These are phyloP conservation scores for Geotrichum restrictum DNA, from an alignment of 1,139 yeast species.

Conservation along the genomic window DNA sequence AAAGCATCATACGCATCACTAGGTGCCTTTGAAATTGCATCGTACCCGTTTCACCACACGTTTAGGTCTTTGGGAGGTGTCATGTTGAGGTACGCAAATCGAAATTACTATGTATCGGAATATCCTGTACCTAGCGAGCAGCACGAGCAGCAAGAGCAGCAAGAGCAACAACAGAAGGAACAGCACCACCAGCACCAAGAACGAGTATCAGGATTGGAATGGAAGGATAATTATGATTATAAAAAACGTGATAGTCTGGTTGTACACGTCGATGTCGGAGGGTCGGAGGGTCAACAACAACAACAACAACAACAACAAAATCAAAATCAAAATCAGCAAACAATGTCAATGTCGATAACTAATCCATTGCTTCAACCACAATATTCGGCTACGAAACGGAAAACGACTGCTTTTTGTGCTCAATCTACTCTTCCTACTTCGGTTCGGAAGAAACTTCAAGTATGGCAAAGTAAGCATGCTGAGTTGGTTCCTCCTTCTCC, in stretches of 20 bases:
- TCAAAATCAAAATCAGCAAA: no score
- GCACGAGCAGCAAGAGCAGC: neutral
- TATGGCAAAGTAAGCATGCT: constrained; percentile 6
- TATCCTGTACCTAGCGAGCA: constrained; percentile 12
- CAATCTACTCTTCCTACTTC: neutral
- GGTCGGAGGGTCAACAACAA: no score
- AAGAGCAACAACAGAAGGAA: neutral
- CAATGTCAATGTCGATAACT: no score
- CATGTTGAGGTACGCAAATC: constrained; percentile 15
- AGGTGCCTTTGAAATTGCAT: constrained; percentile 20
- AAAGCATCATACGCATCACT: constrained; percentile 18
- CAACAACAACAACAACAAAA: neutral
- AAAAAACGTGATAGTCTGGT: no score
- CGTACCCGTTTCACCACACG: constrained; percentile 10
- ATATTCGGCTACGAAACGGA: neutral
- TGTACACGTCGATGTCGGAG: no score
- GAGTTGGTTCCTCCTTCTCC: constrained; percentile 4
- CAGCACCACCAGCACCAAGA: no score
- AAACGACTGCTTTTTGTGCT: neutral
- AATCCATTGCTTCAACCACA: neutral
- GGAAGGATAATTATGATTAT: neutral
- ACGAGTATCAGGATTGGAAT: no score
- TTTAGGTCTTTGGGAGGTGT: constrained; percentile 18
- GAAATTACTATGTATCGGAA: constrained; percentile 13
- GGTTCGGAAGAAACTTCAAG: constrained; percentile 1